phyloP scores from a whole-genome alignment of 257 asterid species.

The Solanum chmielewskii region DNA sequence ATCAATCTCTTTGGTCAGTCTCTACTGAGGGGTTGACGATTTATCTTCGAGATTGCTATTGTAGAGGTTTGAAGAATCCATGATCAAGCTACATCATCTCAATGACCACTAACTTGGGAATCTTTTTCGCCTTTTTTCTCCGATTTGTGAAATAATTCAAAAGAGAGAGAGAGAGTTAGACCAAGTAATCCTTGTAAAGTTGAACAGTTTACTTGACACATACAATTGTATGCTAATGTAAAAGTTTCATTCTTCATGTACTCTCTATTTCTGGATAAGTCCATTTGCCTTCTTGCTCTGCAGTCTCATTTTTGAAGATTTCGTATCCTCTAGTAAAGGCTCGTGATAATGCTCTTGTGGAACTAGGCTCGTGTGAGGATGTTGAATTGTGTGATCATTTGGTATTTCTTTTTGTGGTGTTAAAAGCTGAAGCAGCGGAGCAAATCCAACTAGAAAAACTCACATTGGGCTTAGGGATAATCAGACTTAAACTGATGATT shows the following conservation, averaged over 20 bases:
- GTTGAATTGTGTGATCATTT: not conserved
- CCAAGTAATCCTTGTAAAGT: not conserved
- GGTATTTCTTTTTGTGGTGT: not conserved
- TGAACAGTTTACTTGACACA: not conserved
- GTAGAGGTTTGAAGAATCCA: not conserved
- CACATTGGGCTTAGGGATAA: not conserved
- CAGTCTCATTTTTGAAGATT: not conserved
- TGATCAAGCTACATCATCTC: not conserved
- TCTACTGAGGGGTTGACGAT: not conserved
- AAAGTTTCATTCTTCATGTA: not conserved
- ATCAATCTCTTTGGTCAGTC: not conserved
- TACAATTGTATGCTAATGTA: not conserved
- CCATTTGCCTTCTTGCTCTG: not conserved
- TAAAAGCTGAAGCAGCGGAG: not conserved
- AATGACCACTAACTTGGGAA: not conserved
- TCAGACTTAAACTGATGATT: not conserved
- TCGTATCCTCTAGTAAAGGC: not conserved
- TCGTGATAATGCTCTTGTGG: not conserved
- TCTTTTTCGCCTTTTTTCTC: not conserved
- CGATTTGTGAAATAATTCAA: not conserved
- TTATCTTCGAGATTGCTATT: not conserved
- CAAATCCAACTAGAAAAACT: not conserved
- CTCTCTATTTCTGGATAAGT: not conserved
- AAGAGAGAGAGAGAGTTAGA: not conserved
- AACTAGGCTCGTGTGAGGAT: not conserved